Conservation (phyloP, 257 asterid genomes). For the Salvia hispanica region DNA sequence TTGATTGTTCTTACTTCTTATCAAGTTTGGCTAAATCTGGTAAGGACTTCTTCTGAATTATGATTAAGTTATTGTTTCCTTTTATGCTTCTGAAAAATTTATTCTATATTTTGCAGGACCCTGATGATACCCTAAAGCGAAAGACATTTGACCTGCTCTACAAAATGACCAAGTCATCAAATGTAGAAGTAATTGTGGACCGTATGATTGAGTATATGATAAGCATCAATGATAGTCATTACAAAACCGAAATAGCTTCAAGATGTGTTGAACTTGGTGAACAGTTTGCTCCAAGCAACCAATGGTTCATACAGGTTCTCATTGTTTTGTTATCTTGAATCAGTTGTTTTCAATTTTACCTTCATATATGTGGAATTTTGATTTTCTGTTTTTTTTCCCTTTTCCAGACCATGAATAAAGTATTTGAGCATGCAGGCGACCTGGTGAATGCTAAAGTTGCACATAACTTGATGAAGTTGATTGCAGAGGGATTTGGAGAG, state of each 20-base stretch:
- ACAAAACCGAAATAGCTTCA: conserved; percentile 98
- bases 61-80: conserved; percentile 27
- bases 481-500: conserved; percentile 97
- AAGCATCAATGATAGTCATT: conserved; percentile 83
- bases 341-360: conserved; percentile 16
- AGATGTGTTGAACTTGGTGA: conserved; percentile 98
- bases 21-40: conserved; percentile 17
- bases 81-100: conserved; percentile 16
- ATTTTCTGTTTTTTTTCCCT: conserved; percentile 32
- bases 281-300: conserved; percentile 98
- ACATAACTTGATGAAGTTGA: conserved; percentile 93
- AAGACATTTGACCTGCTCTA: conserved; percentile 94
- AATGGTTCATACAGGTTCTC: conserved; percentile 94
- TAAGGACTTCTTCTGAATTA: conserved; percentile 12
- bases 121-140: conserved; percentile 96
- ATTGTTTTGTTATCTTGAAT: conserved; percentile 11
- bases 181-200: conserved; percentile 96
- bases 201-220: conserved; percentile 97
- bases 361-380: conserved; percentile 19
- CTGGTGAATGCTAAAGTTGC: conserved; percentile 87
- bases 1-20: conserved; percentile 2
- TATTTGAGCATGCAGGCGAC: conserved; percentile 98
- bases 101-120: conserved; percentile 63
- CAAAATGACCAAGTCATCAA: conserved; percentile 97
- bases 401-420: conserved; percentile 94